Conservation (phyloP, 2,329 filamentous ascomycete species). For the Diaporthe aspalathi region DNA sequence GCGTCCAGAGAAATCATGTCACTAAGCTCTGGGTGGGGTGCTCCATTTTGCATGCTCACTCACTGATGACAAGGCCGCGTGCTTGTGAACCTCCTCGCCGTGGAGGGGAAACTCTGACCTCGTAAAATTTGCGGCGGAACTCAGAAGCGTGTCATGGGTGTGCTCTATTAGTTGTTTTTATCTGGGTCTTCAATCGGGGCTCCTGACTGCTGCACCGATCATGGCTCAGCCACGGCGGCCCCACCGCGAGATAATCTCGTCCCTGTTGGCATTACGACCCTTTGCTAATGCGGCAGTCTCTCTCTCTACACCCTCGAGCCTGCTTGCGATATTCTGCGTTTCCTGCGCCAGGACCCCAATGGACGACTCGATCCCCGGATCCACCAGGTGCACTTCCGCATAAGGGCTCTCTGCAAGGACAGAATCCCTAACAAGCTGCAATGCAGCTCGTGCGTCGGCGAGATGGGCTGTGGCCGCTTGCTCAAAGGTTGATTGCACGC, state of each 20-base stretch:
- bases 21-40: background rate
- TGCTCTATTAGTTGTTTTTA: background rate
- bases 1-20: constrained; percentile 23
- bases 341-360: constrained; percentile 61
- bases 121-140: background rate
- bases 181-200: background rate
- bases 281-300: constrained; percentile 49
- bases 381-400: constrained; percentile 60
- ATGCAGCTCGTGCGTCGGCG: constrained; percentile 59
- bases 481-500: constrained; percentile 65
- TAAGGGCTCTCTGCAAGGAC: constrained; percentile 65
- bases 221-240: constrained; percentile 36
- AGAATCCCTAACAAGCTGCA: constrained; percentile 63
- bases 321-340: constrained; percentile 53
- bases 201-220: background rate
- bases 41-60: background rate
- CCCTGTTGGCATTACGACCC: constrained; percentile 58
- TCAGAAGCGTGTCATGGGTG: background rate
- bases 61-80: background rate
- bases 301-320: constrained; percentile 52
- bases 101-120: background rate
- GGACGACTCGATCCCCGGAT: constrained; percentile 63
- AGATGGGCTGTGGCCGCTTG: constrained; percentile 54
- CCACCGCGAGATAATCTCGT: constrained; percentile 62
- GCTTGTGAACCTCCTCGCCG: background rate